Evolutionary conservation across 139 green algal genomes (phyloP).

Genomic region (Ettlia oleoabundans): DNA sequence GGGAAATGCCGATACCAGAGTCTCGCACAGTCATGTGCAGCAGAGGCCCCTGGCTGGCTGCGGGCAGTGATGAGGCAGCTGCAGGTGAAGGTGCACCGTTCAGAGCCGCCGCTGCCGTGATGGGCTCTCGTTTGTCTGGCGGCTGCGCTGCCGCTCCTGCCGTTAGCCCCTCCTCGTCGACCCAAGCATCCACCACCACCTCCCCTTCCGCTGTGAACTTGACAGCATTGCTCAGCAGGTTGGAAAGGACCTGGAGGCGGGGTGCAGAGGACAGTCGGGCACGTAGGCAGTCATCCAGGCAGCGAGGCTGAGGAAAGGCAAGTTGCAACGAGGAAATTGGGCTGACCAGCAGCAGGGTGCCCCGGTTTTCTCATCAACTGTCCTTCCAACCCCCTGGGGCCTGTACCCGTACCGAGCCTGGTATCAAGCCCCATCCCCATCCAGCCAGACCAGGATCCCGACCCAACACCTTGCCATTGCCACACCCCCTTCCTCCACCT

Average conservation of each 20-base stretch:
- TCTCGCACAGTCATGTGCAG: conserved; percentile 69
- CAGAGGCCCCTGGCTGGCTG: not conserved
- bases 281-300: not conserved
- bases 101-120: too few relatives aligned
- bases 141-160: not conserved
- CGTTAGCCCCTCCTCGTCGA: conserved; percentile 19
- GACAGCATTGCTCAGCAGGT: conserved; percentile 77
- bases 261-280: conserved; percentile 31
- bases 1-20: conserved; percentile 73
- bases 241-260: conserved; percentile 68
- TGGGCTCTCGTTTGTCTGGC: too few relatives aligned
- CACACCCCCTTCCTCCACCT: not conserved
- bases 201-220: conserved; percentile 76
- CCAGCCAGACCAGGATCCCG: too few relatives aligned
- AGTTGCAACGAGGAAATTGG: too few relatives aligned
- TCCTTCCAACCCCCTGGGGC: too few relatives aligned
- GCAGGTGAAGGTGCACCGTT: too few relatives aligned
- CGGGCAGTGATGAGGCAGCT: not conserved
- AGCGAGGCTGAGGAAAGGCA: too few relatives aligned
- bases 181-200: conserved; percentile 46
- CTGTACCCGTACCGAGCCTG: too few relatives aligned
- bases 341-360: too few relatives aligned
- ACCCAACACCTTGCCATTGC: not conserved
- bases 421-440: too few relatives aligned
- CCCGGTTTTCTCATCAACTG: too few relatives aligned